A percentile compares a stretch with the other conserved stretches of the same genome.
phyloP scores from a whole-genome alignment of 2,329 filamentous ascomycete species.

The Laburnicola sp. region DNA sequence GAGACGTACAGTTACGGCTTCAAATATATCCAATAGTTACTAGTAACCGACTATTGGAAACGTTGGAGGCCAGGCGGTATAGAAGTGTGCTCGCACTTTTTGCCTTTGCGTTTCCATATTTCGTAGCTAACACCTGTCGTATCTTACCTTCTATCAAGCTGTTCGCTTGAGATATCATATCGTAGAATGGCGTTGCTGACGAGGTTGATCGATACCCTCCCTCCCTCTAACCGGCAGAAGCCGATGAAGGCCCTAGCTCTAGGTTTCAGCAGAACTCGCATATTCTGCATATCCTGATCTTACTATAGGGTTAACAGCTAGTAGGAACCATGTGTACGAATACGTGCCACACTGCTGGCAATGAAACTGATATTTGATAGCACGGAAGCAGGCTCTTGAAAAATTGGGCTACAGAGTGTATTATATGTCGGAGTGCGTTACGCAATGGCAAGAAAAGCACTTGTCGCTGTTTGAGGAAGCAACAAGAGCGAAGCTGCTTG shows the following conservation, averaged over 20 bases:
- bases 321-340: conserved; percentile 19
- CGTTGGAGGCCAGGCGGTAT: too few species aligned
- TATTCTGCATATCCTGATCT: not conserved
- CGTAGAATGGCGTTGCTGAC: not conserved
- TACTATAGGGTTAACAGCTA: too few species aligned
- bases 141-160: too few species aligned
- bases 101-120: too few species aligned
- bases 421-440: conserved; percentile 12
- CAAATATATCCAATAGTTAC: too few species aligned
- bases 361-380: too few species aligned
- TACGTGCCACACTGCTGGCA: not conserved
- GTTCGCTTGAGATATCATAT: too few species aligned
- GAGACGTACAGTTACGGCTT: too few species aligned
- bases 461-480: conserved; percentile 12
- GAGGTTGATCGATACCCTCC: conserved; percentile 15
- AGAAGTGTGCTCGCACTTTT: too few species aligned
- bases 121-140: too few species aligned
- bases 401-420: conserved; percentile 18
- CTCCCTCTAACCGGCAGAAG: conserved; percentile 11
- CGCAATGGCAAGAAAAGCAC: conserved; percentile 8
- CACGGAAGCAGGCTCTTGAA: conserved; percentile 16
- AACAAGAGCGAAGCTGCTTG: conserved; percentile 9
- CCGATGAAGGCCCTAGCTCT: conserved; percentile 13
- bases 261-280: conserved; percentile 16
- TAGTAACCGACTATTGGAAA: too few species aligned